Conservation (phyloP, 371 early-diverging fungal species). For the Basidiobolus meristosporus region DNA sequence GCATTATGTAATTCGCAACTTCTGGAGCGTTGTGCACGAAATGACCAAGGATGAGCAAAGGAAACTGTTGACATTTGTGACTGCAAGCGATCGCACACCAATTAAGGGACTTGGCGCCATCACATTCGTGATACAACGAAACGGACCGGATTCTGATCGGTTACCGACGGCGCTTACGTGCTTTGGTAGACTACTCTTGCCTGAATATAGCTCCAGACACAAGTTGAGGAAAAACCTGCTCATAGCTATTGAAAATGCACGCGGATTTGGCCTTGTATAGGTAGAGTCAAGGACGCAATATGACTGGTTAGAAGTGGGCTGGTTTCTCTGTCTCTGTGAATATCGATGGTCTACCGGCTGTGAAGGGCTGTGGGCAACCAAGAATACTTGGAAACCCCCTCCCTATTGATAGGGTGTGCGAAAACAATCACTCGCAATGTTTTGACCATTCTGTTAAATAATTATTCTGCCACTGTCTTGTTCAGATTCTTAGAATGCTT, state of each 20-base stretch:
- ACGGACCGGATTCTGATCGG: constrained; percentile 81
- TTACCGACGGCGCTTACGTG: constrained; percentile 81
- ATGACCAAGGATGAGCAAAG: constrained; percentile 73
- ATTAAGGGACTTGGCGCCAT: constrained; percentile 78
- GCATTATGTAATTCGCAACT: constrained; percentile 20
- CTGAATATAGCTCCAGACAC: constrained; percentile 71
- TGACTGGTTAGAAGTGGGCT: neutral
- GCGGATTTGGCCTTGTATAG: constrained; percentile 73
- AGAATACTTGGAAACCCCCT: too few species aligned
- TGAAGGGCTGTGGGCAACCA: too few species aligned
- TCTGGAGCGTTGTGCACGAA: constrained; percentile 90
- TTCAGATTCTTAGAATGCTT: too few species aligned
- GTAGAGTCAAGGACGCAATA: too few species aligned
- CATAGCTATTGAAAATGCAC: constrained; percentile 88
- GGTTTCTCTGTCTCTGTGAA: too few species aligned
- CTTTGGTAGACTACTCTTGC: constrained; percentile 89
- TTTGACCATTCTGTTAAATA: too few species aligned
- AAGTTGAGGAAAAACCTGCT: constrained; percentile 72
- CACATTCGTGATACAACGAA: constrained; percentile 90
- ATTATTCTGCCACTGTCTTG: too few species aligned
- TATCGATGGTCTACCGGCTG: too few species aligned
- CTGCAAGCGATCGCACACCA: constrained; percentile 94
- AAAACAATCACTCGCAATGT: too few species aligned
- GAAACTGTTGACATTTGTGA: constrained; percentile 86
- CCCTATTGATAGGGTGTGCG: too few species aligned